Conservation (phyloP, 2,329 filamentous ascomycete genomes). For the Dryadomyces quercivorus region DNA sequence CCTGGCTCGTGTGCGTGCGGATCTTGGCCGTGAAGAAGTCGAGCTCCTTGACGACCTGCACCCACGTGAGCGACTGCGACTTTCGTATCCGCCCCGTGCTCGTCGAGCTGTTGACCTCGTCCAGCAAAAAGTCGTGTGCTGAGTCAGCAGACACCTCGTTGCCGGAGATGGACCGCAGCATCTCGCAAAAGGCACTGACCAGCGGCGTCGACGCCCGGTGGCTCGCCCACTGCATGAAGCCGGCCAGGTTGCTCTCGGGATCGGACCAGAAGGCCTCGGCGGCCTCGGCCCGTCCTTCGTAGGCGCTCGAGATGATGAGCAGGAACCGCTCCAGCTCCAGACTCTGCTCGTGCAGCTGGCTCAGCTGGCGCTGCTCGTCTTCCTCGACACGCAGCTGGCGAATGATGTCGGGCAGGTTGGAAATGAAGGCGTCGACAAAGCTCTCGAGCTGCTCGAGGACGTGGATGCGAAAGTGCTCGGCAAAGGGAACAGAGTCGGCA, state of each 20-base stretch:
- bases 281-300: conserved; percentile 72
- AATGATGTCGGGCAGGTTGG: conserved; percentile 87
- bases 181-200: conserved; percentile 91
- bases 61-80: conserved; percentile 79
- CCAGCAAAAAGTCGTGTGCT: conserved; percentile 79
- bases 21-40: conserved; percentile 72
- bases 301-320: conserved; percentile 83
- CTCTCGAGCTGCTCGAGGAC: conserved; percentile 73
- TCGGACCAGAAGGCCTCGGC: conserved; percentile 87
- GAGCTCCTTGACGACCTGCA: conserved; percentile 83
- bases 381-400: conserved; percentile 78
- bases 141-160: conserved; percentile 72
- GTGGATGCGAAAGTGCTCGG: conserved; percentile 56
- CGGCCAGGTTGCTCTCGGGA: conserved; percentile 82
- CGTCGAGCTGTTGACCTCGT: conserved; percentile 58
- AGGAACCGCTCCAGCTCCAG: conserved; percentile 80
- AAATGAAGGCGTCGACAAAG: conserved; percentile 86
- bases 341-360: conserved; percentile 52
- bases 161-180: conserved; percentile 78
- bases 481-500: conserved; percentile 55
- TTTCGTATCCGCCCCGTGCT: conserved; percentile 64
- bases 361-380: conserved; percentile 69
- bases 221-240: conserved; percentile 96
- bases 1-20: conserved; percentile 52
- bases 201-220: conserved; percentile 89